Conservation (phyloP, 106 monocot genomes). For the Dendrobium chrysotoxum region DNA sequence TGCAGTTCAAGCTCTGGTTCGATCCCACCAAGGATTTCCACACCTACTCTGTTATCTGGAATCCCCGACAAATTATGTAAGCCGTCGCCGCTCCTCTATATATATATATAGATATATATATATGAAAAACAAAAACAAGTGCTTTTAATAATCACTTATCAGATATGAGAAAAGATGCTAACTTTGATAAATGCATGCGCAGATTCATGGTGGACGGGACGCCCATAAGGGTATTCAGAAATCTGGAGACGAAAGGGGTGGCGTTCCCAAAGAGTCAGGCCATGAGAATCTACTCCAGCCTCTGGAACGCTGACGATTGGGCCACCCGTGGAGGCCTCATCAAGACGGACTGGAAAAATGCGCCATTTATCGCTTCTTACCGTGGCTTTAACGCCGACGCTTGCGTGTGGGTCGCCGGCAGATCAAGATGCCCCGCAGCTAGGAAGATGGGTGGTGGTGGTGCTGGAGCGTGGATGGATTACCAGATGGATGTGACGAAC, state of each 20-base stretch:
- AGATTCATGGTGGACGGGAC: constrained; percentile 20
- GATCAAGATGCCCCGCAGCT: neutral
- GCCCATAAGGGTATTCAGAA: constrained; percentile 15
- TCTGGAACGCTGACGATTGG: constrained; percentile 24
- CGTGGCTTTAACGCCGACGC: constrained; percentile 11
- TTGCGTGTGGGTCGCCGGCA: constrained; percentile 4
- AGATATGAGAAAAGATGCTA: neutral
- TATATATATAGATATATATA: too few relatives aligned
- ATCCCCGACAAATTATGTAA: constrained; percentile 26
- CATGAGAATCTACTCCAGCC: constrained; percentile 20
- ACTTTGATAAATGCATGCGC: neutral
- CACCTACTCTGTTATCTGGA: constrained; percentile 60
- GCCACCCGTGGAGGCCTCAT: constrained; percentile 19
- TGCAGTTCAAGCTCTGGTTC: constrained; percentile 57
- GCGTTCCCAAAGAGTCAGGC: constrained; percentile 11
- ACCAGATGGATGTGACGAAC: neutral
- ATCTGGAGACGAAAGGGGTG: neutral
- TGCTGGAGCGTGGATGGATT: neutral
- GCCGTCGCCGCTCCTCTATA: neutral
- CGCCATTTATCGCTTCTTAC: constrained; percentile 26
- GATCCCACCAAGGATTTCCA: constrained; percentile 51
- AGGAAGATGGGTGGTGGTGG: neutral
- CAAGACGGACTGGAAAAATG: constrained; percentile 19
- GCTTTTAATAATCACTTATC: neutral
- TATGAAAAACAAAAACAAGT: neutral